Evolutionary conservation across 2,329 filamentous ascomycete genomes (phyloP).

Genomic region (Xylariaceae sp.): DNA sequence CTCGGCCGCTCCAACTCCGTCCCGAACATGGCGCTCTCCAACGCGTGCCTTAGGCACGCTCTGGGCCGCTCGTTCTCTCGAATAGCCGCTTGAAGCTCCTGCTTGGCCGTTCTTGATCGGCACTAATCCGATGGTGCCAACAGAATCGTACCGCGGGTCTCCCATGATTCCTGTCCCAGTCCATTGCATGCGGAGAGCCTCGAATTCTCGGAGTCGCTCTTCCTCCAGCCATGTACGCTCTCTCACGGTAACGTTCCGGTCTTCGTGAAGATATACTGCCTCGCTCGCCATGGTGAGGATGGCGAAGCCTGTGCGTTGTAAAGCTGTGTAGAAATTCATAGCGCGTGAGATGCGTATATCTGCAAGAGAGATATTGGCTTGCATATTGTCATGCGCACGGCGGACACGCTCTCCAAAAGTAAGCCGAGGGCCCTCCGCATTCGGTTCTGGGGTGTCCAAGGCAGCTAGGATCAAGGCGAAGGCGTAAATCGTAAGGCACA

Average conservation of each 20-base stretch:
- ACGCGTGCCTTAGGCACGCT: conserved; percentile 45
- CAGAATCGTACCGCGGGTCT: conserved; percentile 46
- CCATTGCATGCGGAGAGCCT: conserved; percentile 52
- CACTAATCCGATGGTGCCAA: conserved; percentile 51
- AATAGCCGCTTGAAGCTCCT: conserved; percentile 53
- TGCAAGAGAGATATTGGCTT: conserved; percentile 81
- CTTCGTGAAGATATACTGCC: conserved; percentile 92
- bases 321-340: conserved; percentile 92
- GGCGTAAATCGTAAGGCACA: conserved; percentile 72
- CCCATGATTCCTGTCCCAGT: conserved; percentile 42
- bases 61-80: conserved; percentile 63
- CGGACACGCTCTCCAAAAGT: conserved; percentile 56
- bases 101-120: conserved; percentile 46
- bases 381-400: conserved; percentile 79
- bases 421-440: conserved; percentile 30
- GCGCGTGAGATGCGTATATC: conserved; percentile 74
- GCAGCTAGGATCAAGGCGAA: conserved; percentile 73
- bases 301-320: conserved; percentile 80
- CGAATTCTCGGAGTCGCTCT: conserved; percentile 72
- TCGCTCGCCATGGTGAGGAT: conserved; percentile 91
- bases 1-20: conserved; percentile 74
- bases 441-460: conserved; percentile 54
- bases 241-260: conserved; percentile 66
- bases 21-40: conserved; percentile 43
- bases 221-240: conserved; percentile 88